Evolutionary conservation across 139 green algal genomes (phyloP).

Genomic region (Chlamydomonas schloesseri): DNA sequence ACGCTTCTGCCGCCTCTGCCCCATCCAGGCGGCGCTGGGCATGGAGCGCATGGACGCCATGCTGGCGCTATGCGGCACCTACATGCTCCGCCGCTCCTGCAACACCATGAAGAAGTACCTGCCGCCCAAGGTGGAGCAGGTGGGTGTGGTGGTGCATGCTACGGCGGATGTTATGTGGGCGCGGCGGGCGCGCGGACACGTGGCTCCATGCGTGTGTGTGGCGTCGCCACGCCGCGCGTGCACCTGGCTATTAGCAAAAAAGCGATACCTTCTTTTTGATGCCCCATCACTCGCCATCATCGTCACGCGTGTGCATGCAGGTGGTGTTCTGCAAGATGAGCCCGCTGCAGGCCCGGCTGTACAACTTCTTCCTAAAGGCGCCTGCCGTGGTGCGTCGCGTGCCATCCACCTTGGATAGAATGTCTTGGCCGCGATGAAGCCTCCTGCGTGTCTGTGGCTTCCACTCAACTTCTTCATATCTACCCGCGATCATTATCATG

Average conservation of each 20-base stretch:
- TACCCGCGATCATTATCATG: too few relatives aligned
- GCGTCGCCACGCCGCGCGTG: too few relatives aligned
- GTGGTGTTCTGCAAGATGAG: constrained; percentile 96
- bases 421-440: not conserved
- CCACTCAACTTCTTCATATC: too few relatives aligned
- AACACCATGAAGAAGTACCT: constrained; percentile 92
- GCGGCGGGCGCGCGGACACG: too few relatives aligned
- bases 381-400: constrained; percentile 27
- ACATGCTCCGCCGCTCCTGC: constrained; percentile 96
- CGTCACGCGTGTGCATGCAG: too few relatives aligned
- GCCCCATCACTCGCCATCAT: too few relatives aligned
- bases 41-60: constrained; percentile 80
- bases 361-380: constrained; percentile 88
- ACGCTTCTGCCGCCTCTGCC: not conserved
- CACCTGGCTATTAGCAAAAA: too few relatives aligned
- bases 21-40: constrained; percentile 41
- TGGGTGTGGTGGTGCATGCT: not conserved
- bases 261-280: too few relatives aligned
- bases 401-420: too few relatives aligned
- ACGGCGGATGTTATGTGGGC: too few relatives aligned
- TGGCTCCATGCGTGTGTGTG: too few relatives aligned
- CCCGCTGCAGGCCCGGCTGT: constrained; percentile 84
- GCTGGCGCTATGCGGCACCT: constrained; percentile 88
- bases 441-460: too few relatives aligned
- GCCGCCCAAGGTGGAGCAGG: constrained; percentile 90